Evolutionary conservation across 2,329 filamentous ascomycete genomes (phyloP), one percentile per base, ranked within the genome.

Genomic region (Xylaria digitata): DNA sequence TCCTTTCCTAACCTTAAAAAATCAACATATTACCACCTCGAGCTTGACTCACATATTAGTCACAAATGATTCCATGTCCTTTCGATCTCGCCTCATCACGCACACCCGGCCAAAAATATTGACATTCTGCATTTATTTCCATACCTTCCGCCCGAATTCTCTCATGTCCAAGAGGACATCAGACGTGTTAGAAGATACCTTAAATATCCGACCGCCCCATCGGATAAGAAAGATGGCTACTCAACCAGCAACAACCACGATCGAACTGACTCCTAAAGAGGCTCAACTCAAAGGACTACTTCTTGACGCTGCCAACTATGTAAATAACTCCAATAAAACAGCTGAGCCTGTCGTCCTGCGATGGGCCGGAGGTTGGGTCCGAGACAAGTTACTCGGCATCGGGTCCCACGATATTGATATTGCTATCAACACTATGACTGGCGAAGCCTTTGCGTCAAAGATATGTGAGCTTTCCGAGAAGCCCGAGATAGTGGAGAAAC

Each of bases 351-450:
- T 90, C 15, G 82, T 90, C 19, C 82, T 96, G 52, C 89, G 92
- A 56, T 95, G 92, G 86, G 93, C 93, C 0, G 93, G 93, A 65
- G 93, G 93, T 30, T 96, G 93, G 93, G 92, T 96, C 11, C 90
- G 93, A 46, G 93, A 96, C 82, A 94, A 93, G 80, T 85, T 96
- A 2, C 85, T 96, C 3, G 88, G 89, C 21, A 84, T 89, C 13
- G 84, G 84, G 66, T 93, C 90, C 75, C 86, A 94, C 76, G 93
- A 96, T 76, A 94, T 96, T 70, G 93, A 96, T 77, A 90, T 93
- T 7, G 92, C 92, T 60, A 93, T 96, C 82, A 94, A 94, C 81
- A 86, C 86, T 71, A 93, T 96, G 91, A 96, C 92, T 0, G 93
- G 93, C 59, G 89, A 89, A 73, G 83, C 88, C 13, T 96, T 96